Evolutionary conservation across 257 asterid genomes (phyloP), one percentile per base, ranked within the genome.

Genomic region (Asclepias syriaca): DNA sequence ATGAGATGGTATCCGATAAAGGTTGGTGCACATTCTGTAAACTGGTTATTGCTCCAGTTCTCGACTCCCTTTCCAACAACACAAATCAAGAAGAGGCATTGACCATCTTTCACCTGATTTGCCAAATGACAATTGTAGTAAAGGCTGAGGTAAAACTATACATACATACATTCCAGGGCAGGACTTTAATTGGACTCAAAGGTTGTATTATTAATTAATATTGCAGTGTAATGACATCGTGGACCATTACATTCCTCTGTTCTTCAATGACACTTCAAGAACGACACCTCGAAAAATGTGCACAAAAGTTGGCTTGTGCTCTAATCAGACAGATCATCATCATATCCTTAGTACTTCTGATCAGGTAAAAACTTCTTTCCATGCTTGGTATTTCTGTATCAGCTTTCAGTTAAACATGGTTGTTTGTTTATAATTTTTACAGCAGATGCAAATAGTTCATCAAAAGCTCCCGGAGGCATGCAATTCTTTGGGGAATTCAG

Each of bases 391-490:
- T 29, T 29, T 29, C 34, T 29, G 34, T 29, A 29, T 29, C 11
- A 43, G 48, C 48, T 43, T 43, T 8, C 48, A 8, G 48, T 43
- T 43, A 43, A 43, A 43, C 48, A 1, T 43, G 11, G 11, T 43
- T 1, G 10, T 8, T 43, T 43, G 10, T 43, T 43, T 29, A 29
- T 29, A 29, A 2, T 29, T 29, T 29, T 79, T 77, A 74, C 97
- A 91, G 98, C 72, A 6, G 48, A 43, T 91, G 72, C 92, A 89
- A 78, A 85, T 94, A 46, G 75, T 91, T 53, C 48, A 43, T 6
- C 81, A 92, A 85, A 53, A 84, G 83, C 98, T 95, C 75, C 86
- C 90, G 75, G 90, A 88, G 85, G 97, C 92, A 58, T 94, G 98
- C 58, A 68, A 83, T 72, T 77, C 91, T 19, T 58, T 86, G 51